A percentile compares a stretch with the other conserved stretches of the same genome.
Conservation (phyloP, 2,329 filamentous ascomycete species). For the Colletotrichum caudatum region DNA sequence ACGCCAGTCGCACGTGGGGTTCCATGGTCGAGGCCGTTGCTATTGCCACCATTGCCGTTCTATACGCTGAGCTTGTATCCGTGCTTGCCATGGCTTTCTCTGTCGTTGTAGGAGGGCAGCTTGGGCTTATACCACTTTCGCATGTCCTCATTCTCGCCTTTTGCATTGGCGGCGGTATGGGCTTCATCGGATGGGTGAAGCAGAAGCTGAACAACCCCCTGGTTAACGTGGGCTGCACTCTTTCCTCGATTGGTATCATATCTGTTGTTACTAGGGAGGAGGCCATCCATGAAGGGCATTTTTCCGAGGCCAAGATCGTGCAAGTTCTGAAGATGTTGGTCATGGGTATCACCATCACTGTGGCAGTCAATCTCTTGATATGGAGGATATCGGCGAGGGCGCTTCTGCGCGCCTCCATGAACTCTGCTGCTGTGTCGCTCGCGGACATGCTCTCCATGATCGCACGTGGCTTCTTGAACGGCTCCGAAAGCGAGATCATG, state of each 20-base stretch:
- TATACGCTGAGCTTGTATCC: constrained; percentile 77
- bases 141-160: constrained; percentile 84
- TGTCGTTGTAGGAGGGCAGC: constrained; percentile 66
- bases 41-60: constrained; percentile 80
- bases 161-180: constrained; percentile 87
- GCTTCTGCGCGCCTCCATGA: constrained; percentile 79
- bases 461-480: constrained; percentile 84
- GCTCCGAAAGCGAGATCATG: constrained; percentile 81
- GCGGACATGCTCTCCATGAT: constrained; percentile 86
- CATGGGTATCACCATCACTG: constrained; percentile 79
- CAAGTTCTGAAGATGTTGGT: constrained; percentile 87
- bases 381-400: constrained; percentile 83
- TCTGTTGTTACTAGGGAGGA: constrained; percentile 93
- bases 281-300: constrained; percentile 83
- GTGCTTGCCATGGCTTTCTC: constrained; percentile 91
- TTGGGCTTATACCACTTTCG: constrained; percentile 76
- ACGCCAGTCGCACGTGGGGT: constrained; percentile 86
- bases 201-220: constrained; percentile 81
- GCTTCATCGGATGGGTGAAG: constrained; percentile 90
- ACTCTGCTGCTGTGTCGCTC: constrained; percentile 78
- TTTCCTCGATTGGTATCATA: constrained; percentile 90
- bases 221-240: constrained; percentile 86
- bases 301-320: constrained; percentile 83
- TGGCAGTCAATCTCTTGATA: constrained; percentile 80
- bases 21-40: constrained; percentile 90